Base-by-base conservation (phyloP, 768 basidiomycete species). In the Podaxis pistillaris region DNA sequence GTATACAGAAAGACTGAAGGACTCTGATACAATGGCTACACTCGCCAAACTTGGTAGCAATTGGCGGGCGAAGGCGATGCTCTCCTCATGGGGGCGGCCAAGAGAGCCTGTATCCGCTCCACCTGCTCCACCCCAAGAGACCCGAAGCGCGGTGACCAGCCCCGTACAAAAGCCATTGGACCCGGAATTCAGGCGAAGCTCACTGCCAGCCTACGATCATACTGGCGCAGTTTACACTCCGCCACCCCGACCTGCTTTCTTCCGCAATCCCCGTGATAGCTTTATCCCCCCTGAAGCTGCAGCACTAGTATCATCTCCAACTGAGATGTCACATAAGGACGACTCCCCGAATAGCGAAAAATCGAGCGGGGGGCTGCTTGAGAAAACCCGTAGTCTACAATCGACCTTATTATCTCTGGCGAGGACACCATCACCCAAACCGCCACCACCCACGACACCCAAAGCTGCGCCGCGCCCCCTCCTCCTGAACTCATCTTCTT, bases 21-120 rank as follows among this genome's bases (percentile, higher is more conserved):
- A 90, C 58, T 90, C 90, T 1, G 89, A 92, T 68, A 76, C 90
- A 1, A 78, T 86, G 40, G 91, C 91, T 12, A 79, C 83, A 1
- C 73, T 92, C 15, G 79, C 91, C 1, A 93, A 91, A 74, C 86
- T 82, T 58, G 86, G 90, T 72, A 88, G 83, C 26, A 92, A 92
- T 64, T 90, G 87, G 87, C 82, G 84, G 19, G 89, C 89, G 19
- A 87, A 80, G 66, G 86, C 87, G 15, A 67, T 87, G 50, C 66
- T 81, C 59, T 75, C 75, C n/a, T 65, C 76, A 26, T 82, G 81
- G 82, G 71, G 75, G 30, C 66, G 68, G 33, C 64, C 61, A n/a
- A 62, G 49, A 41, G 53, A 56, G 7, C 36, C 50, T 17, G 59
- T 51, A 22, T n/a, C 58, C 44, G 49, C 57, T 12, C 56, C 46